A percentile compares a stretch with the other conserved stretches of the same genome.
Evolutionary conservation across 2,329 filamentous ascomycete species (phyloP).

Genomic region (Epichloe uncinata): DNA sequence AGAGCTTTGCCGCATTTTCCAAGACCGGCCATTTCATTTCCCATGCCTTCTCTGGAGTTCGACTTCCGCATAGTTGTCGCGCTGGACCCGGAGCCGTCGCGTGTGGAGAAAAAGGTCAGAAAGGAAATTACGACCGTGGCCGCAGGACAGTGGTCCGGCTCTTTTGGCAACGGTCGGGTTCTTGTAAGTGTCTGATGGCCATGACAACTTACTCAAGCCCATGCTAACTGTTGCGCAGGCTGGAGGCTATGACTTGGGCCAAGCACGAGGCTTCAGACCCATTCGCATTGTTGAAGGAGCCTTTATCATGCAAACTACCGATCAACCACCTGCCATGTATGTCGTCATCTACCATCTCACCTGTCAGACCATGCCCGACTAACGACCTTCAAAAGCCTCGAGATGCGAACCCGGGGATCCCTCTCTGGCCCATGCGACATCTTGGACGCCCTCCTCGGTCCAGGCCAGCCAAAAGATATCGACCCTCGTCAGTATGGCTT

Average conservation of each 20-base stretch:
- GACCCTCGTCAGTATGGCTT: conserved; percentile 33
- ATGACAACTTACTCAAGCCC: neutral
- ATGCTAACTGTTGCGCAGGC: conserved; percentile 17
- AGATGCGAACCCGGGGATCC: conserved; percentile 34
- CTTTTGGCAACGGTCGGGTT: conserved; percentile 34
- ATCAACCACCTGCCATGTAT: conserved; percentile 32
- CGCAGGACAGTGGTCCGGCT: conserved; percentile 33
- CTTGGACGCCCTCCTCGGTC: conserved; percentile 26
- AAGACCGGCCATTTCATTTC: conserved; percentile 29
- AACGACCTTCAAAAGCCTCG: conserved; percentile 16
- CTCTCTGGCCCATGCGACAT: conserved; percentile 32
- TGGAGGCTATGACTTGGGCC: conserved; percentile 29
- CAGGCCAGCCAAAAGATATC: conserved; percentile 24
- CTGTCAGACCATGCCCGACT: neutral
- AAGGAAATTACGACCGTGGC: conserved; percentile 37
- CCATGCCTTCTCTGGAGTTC: conserved; percentile 32
- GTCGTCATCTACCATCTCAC: conserved; percentile 7
- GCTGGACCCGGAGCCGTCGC: conserved; percentile 29
- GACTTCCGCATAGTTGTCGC: conserved; percentile 37
- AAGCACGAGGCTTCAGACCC: conserved; percentile 26
- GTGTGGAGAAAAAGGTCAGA: conserved; percentile 28
- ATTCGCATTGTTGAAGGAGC: conserved; percentile 33
- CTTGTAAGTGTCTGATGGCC: conserved; percentile 21
- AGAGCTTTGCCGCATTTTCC: conserved; percentile 27
- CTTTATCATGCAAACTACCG: conserved; percentile 34